These are phyloP conservation scores for Pleurotus pulmonarius DNA, from an alignment of 768 basidiomycete species.

Conservation along the genomic window DNA sequence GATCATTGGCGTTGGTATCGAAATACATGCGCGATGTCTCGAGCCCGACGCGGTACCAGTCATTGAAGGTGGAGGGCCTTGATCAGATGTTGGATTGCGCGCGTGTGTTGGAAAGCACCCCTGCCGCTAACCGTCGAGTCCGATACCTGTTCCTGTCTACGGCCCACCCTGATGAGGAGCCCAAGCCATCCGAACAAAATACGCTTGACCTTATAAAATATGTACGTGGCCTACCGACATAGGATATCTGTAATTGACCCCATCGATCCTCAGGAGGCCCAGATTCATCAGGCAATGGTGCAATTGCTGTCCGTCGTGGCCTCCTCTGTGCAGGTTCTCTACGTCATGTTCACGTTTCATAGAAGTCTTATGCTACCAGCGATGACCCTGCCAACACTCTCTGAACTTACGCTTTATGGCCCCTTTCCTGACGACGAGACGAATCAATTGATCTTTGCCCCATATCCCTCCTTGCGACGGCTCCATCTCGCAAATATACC, in stretches of 20 bases:
- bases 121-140: not conserved
- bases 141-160: not conserved
- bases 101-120: not conserved
- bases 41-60: slow-evolving; percentile 15
- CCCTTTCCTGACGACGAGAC: slow-evolving; percentile 18
- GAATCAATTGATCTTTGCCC: slow-evolving; percentile 5
- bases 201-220: not conserved
- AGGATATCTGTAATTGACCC: not conserved
- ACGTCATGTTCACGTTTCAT: slow-evolving; percentile 19
- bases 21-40: not conserved
- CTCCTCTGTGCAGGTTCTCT: slow-evolving; percentile 19
- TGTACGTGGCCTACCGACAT: not conserved
- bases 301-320: slow-evolving; percentile 17
- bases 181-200: not conserved
- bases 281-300: not conserved
- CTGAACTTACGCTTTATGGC: slow-evolving; percentile 23
- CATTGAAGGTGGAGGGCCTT: not conserved
- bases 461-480: slow-evolving; percentile 20
- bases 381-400: slow-evolving; percentile 20
- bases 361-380: slow-evolving; percentile 15
- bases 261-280: not conserved
- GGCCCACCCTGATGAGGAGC: not conserved
- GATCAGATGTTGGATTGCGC: not conserved
- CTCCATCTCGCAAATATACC: slow-evolving; percentile 19
- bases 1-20: slow-evolving; percentile 4